Percentiles rank a stretch among this genome's conserved stretches.
These are phyloP conservation scores for Penicillium verhagenii DNA, from an alignment of 495 filamentous ascomycete genomes.

Conservation along the genomic window DNA sequence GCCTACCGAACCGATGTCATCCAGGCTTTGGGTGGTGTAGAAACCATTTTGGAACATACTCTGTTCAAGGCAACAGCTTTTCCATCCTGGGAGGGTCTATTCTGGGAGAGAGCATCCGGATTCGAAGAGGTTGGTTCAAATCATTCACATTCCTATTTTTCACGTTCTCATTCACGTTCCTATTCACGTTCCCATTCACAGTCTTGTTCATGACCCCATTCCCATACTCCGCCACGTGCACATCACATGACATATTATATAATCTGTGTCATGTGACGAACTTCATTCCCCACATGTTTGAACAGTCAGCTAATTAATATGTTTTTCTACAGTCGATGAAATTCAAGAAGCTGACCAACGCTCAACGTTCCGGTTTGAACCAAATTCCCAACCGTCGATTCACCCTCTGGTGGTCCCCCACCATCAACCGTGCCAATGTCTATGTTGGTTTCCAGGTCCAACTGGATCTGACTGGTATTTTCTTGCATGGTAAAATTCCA, in stretches of 20 bases:
- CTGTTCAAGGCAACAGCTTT: constrained; percentile 99
- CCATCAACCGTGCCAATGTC: constrained; percentile 61
- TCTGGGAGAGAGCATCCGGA: constrained; percentile 73
- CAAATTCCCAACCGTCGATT: constrained; percentile 99
- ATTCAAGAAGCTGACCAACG: constrained; percentile 99
- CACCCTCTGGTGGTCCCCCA: constrained; percentile 97
- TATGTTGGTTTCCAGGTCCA: constrained; percentile 97
- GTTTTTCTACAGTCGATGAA: too few relatives aligned
- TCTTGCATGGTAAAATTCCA: constrained; percentile 99
- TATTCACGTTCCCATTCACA: too few relatives aligned
- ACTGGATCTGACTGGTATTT: constrained; percentile 97
- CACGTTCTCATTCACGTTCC: too few relatives aligned
- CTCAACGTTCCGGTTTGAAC: constrained; percentile 96
- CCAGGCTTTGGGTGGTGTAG: constrained; percentile 97
- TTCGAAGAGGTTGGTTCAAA: too few relatives aligned
- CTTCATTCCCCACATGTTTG: too few relatives aligned
- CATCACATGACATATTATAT: too few relatives aligned
- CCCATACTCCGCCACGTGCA: too few relatives aligned
- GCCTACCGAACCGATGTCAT: constrained; percentile 99
- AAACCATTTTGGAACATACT: constrained; percentile 97
- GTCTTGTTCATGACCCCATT: too few relatives aligned
- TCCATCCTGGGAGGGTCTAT: constrained; percentile 97
- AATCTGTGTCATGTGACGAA: too few relatives aligned
- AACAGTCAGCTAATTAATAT: too few relatives aligned
- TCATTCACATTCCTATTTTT: too few relatives aligned